These are phyloP conservation scores for Zasmidium citrigriseum DNA, from an alignment of 2,329 filamentous ascomycete genomes.

Conservation along the genomic window DNA sequence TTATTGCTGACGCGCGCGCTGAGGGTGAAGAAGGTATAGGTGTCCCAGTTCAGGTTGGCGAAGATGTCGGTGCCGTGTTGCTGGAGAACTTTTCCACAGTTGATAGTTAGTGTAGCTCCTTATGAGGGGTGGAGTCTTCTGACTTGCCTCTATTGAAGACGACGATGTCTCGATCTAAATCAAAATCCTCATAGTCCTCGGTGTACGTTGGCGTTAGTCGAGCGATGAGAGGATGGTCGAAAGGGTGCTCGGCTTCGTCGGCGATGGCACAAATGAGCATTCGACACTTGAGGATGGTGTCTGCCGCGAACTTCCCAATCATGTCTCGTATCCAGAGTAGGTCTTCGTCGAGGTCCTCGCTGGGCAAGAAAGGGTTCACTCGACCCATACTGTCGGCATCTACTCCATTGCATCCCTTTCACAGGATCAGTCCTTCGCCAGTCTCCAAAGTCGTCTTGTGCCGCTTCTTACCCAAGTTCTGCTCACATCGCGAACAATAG, in stretches of 20 bases:
- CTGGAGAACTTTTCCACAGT: background rate
- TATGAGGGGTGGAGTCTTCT: background rate
- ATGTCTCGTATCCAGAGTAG: constrained; percentile 28
- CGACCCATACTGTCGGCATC: constrained; percentile 8
- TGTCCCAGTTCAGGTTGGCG: constrained; percentile 59
- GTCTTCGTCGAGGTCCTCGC: constrained; percentile 20
- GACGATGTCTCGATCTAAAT: constrained; percentile 70
- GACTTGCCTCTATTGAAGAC: constrained; percentile 58
- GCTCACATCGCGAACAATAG: constrained; percentile 26
- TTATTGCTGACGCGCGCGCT: constrained; percentile 81
- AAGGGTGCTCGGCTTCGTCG: constrained; percentile 22
- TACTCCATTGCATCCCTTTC: constrained; percentile 20
- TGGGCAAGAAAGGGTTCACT: background rate
- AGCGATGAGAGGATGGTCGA: constrained; percentile 29
- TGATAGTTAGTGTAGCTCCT: background rate
- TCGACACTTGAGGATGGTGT: constrained; percentile 21
- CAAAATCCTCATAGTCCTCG: constrained; percentile 52
- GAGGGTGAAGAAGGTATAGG: constrained; percentile 86
- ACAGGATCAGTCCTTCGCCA: background rate
- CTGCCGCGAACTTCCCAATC: constrained; percentile 19
- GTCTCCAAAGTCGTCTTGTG: constrained; percentile 1
- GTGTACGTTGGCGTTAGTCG: constrained; percentile 30
- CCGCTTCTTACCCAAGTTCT: constrained; percentile 27
- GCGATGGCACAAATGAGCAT: constrained; percentile 22
- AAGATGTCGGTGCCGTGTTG: constrained; percentile 61